Evolutionary conservation across 108 stramenopile species (phyloP), one percentile per base, ranked within the genome.

Genomic region (Cyclotella choctawhatcheeana): DNA sequence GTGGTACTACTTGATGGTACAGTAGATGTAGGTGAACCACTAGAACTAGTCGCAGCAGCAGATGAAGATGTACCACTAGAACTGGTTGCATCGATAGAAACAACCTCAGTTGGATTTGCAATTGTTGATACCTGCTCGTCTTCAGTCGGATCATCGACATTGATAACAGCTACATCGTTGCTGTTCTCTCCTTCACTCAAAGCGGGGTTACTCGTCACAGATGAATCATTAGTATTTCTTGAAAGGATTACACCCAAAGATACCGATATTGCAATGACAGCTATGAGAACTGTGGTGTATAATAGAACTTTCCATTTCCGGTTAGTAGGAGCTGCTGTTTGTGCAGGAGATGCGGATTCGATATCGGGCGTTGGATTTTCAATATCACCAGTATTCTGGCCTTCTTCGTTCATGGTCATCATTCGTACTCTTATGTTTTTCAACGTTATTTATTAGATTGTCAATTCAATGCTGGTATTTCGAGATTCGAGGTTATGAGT

Each of bases 291-390:
- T 16, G 64, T 43, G 12, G 63, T 47, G 10, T 69, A 22, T 18
- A 58, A 24, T 29, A 31, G 30, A 3, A 71, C 21, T 43, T 58
- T 70, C 69, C 69, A 65, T 64, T 71, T 77, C 55, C 54, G 52
- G 16, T 69, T n/a, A 12, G 24, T 45, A 31, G 66, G 3, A 37
- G 50, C 2, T 8, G 52, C 37, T 40, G 37, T 8, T 12, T 12
- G 27, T 7, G 32, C 3, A 20, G 47, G 12, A 50, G 47, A n/a
- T 29, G 44, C n/a, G 17, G 44, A 30, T 24, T 10, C 20, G 44
- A 17, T 17, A n/a, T 3, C 45, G 7, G 44, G 64, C 44, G 47
- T 34, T 30, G 60, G 43, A 13, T 61, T 40, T 61, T 61, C 60
- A 24, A 61, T 8, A 24, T 61, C 60, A 1, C 52, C 24, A 3